Percentiles rank a stretch among this genome's conserved stretches.
phyloP scores from a whole-genome alignment of 2,329 filamentous ascomycete genomes.

The Phoma herbarum region DNA sequence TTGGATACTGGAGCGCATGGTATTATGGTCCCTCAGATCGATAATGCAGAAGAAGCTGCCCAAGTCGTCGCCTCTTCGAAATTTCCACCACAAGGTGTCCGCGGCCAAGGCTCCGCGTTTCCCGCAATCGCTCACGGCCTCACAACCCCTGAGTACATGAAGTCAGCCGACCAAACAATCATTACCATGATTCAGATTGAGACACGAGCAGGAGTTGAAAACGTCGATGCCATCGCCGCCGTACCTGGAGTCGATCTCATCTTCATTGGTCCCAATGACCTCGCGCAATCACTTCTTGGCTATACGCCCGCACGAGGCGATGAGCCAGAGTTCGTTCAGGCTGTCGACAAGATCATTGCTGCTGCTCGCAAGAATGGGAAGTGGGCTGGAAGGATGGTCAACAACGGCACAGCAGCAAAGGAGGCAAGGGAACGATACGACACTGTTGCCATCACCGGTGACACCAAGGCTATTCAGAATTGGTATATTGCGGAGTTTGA shows the following conservation, averaged over 20 bases:
- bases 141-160: constrained; percentile 64
- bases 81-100: constrained; percentile 64
- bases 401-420: constrained; percentile 54
- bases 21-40: constrained; percentile 65
- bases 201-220: constrained; percentile 68
- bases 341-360: constrained; percentile 60
- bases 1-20: constrained; percentile 67
- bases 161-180: constrained; percentile 65
- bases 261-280: constrained; percentile 72
- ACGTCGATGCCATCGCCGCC: constrained; percentile 69
- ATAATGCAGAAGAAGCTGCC: constrained; percentile 58
- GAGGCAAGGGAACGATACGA: constrained; percentile 53
- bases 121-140: constrained; percentile 58
- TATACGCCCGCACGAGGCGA: constrained; percentile 64
- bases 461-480: constrained; percentile 60
- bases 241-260: constrained; percentile 69
- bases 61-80: constrained; percentile 62
- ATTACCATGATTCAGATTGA: constrained; percentile 75
- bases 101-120: constrained; percentile 67
- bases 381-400: constrained; percentile 66
- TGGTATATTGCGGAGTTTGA: constrained; percentile 54
- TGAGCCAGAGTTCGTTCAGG: constrained; percentile 65
- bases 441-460: constrained; percentile 57
- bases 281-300: constrained; percentile 65
- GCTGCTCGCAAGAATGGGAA: constrained; percentile 70